Evolutionary conservation across 257 asterid genomes (phyloP).

Genomic region (Solanum pinnatisectum): DNA sequence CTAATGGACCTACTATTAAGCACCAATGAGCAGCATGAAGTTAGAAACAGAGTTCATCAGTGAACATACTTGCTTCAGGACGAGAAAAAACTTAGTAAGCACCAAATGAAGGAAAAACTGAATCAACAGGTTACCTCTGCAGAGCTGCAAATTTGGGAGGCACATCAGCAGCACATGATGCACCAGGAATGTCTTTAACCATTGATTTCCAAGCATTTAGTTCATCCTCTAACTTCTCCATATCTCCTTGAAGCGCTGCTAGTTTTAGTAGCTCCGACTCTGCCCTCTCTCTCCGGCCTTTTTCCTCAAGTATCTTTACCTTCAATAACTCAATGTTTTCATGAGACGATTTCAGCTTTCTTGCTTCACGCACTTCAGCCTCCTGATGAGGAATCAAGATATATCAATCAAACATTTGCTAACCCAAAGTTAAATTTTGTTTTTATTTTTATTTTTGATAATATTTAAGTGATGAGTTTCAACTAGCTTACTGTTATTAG

Average conservation of each 20-base stretch:
- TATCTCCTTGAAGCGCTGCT: conserved; percentile 37
- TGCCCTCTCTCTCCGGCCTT: conserved; percentile 69
- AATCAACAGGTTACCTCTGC: conserved; percentile 54
- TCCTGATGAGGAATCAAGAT: conserved; percentile 45
- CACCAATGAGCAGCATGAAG: not conserved
- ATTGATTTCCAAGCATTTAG: conserved; percentile 69
- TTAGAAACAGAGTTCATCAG: not conserved
- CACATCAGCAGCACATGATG: conserved; percentile 71
- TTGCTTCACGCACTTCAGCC: conserved; percentile 84
- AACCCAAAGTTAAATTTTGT: not conserved
- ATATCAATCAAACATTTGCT: not conserved
- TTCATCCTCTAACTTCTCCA: conserved; percentile 67
- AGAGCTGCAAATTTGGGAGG: conserved; percentile 53
- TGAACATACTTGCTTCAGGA: not conserved
- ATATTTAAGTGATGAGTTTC: not conserved
- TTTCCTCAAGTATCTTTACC: conserved; percentile 84
- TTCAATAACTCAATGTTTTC: conserved; percentile 62
- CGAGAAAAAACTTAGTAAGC: not conserved
- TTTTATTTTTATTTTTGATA: not conserved
- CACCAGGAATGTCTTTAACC: conserved; percentile 79
- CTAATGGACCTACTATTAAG: not conserved
- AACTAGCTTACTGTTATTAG: not conserved
- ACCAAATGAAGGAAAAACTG: conserved; percentile 2
- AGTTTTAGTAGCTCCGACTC: conserved; percentile 67
- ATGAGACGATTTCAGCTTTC: conserved; percentile 69